Percentiles rank a stretch among this genome's conserved stretches.
These are phyloP conservation scores for Myxozyma nipponensis DNA, from an alignment of 805 yeast species.

Conservation along the genomic window DNA sequence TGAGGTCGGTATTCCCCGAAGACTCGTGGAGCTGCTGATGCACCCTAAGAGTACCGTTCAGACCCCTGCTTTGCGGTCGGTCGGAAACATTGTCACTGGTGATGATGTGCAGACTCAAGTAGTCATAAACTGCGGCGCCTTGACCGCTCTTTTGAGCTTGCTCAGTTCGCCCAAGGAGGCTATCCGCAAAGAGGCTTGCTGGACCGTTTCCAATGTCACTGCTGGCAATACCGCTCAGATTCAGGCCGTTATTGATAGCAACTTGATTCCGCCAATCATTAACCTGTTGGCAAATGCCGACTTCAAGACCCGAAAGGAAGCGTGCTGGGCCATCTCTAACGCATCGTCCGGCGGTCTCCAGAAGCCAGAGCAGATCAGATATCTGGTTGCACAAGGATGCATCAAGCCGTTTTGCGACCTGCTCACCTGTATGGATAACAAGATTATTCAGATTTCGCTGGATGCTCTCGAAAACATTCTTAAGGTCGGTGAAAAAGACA, in stretches of 20 bases:
- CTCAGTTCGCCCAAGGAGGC: conserved; percentile 84
- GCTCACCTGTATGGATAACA: conserved; percentile 79
- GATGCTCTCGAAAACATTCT: conserved; percentile 93
- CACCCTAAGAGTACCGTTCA: conserved; percentile 84
- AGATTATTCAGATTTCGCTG: conserved; percentile 88
- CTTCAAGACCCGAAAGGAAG: conserved; percentile 95
- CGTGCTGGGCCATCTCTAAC: conserved; percentile 98
- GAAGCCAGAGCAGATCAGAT: conserved; percentile 89
- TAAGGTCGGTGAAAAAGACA: conserved; percentile 90
- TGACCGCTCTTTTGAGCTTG: conserved; percentile 76
- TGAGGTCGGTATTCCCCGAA: conserved; percentile 90
- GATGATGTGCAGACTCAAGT: conserved; percentile 93
- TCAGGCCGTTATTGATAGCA: conserved; percentile 93
- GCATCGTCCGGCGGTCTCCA: conserved; percentile 94
- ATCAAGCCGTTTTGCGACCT: conserved; percentile 95
- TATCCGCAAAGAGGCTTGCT: conserved; percentile 94
- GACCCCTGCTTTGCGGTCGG: conserved; percentile 95
- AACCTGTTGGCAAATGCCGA: conserved; percentile 77
- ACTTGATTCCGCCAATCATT: conserved; percentile 86
- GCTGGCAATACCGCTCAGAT: conserved; percentile 96
- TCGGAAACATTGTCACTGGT: conserved; percentile 97
- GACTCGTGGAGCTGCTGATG: conserved; percentile 79
- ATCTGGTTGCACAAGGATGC: conserved; percentile 91
- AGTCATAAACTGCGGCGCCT: conserved; percentile 87
- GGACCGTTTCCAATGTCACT: conserved; percentile 97